A percentile compares a stretch with the other conserved stretches of the same genome.
Evolutionary conservation across 163 green algal genomes (phyloP).

Genomic region (Scenedesmus sp.): DNA sequence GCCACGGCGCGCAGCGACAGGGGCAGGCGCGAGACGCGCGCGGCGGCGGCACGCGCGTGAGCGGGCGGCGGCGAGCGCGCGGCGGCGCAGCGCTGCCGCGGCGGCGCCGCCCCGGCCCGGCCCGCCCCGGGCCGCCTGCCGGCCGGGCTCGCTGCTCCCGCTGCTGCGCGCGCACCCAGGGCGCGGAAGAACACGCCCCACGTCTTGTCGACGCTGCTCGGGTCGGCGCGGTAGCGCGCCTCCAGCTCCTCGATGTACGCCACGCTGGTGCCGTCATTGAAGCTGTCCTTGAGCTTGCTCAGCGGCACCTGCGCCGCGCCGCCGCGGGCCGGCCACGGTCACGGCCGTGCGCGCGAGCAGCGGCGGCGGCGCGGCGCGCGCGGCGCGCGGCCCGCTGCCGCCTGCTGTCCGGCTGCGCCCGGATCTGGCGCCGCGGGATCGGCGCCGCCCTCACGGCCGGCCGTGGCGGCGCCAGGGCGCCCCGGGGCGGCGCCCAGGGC

Average conservation of each 20-base stretch:
- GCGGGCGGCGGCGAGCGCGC: too few relatives aligned
- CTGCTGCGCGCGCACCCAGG: too few relatives aligned
- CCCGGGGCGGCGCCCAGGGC: too few relatives aligned
- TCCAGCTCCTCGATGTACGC: conserved; percentile 96
- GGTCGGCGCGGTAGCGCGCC: conserved; percentile 83
- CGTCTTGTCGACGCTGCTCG: conserved; percentile 83
- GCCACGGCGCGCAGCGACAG: background rate
- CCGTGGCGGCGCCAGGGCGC: too few relatives aligned
- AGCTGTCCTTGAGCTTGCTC: conserved; percentile 94
- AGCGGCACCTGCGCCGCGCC: conserved; percentile 82
- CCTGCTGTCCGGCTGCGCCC: background rate
- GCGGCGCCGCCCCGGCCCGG: too few relatives aligned
- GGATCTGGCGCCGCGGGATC: too few relatives aligned
- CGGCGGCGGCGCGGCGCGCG: background rate
- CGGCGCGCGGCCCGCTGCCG: background rate
- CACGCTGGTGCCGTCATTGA: conserved; percentile 91
- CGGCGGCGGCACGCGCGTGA: background rate
- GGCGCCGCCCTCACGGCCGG: too few relatives aligned
- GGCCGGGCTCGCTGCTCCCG: too few relatives aligned
- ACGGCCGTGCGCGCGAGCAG: background rate
- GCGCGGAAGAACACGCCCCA: conserved; percentile 92
- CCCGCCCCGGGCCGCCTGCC: too few relatives aligned
- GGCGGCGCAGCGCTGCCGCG: too few relatives aligned
- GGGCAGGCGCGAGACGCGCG: background rate
- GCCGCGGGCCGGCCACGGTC: background rate